phyloP scores from a whole-genome alignment of 345 rosid species.

The Rhizophora apiculata region DNA sequence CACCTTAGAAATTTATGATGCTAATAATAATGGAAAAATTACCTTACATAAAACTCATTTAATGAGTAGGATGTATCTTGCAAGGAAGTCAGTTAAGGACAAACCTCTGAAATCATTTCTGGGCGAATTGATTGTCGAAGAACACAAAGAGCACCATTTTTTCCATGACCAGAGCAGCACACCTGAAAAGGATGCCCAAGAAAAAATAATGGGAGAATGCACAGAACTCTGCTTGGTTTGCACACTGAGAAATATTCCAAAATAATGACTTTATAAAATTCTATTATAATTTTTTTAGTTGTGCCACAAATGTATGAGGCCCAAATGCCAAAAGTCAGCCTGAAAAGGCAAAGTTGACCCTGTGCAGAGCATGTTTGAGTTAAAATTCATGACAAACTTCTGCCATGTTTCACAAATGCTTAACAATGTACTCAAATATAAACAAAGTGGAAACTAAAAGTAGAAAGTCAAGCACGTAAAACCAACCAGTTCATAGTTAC shows the following conservation, averaged over 20 bases:
- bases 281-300: too few species aligned
- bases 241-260: not conserved
- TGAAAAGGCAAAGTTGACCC: too few species aligned
- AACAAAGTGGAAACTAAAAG: not conserved
- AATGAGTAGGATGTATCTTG: not conserved
- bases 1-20: not conserved
- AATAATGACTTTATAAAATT: not conserved
- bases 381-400: too few species aligned
- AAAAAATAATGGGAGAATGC: not conserved
- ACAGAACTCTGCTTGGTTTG: not conserved
- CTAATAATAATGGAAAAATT: not conserved
- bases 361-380: too few species aligned
- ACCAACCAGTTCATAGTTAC: conserved; percentile 97
- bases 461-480: conserved; percentile 6
- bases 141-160: conserved; percentile 82
- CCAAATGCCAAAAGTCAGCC: too few species aligned
- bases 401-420: too few species aligned
- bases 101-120: conserved; percentile 93
- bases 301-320: too few species aligned
- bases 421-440: too few species aligned
- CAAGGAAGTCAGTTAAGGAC: conserved; percentile 9
- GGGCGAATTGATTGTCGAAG: conserved; percentile 98
- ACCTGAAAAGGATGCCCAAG: conserved; percentile 49
- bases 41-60: not conserved
- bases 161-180: conserved; percentile 99